Evolutionary conservation across 2,329 filamentous ascomycete genomes (phyloP).

Genomic region (Trichophyton schoenleinii): DNA sequence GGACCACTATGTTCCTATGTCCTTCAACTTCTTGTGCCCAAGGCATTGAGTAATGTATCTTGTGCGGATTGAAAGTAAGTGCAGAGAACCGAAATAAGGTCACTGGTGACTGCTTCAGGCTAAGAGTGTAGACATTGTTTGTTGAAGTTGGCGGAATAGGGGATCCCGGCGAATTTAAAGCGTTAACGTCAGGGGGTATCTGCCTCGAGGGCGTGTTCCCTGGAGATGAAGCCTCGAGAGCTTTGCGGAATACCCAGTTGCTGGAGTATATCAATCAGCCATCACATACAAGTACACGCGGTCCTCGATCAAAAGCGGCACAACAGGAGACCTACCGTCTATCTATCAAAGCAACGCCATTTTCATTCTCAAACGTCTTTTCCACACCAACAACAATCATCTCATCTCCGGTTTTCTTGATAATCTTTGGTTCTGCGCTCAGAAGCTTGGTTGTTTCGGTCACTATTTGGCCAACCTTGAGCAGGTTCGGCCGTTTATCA

Average conservation of each 20-base stretch:
- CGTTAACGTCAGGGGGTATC: conserved; percentile 5
- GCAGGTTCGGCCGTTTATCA: conserved; percentile 25
- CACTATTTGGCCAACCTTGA: conserved; percentile 45
- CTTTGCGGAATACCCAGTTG: conserved; percentile 37
- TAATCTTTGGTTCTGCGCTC: conserved; percentile 43
- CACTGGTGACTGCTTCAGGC: conserved; percentile 26
- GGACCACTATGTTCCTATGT: conserved; percentile 32
- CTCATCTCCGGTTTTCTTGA: conserved; percentile 41
- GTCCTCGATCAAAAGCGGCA: neutral
- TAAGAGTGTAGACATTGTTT: conserved; percentile 21
- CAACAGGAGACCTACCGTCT: conserved; percentile 29
- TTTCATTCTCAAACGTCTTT: conserved; percentile 44
- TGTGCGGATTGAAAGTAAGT: conserved; percentile 34
- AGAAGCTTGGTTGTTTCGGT: conserved; percentile 46
- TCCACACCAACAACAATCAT: conserved; percentile 55
- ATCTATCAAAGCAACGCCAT: conserved; percentile 44
- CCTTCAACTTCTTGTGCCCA: conserved; percentile 35
- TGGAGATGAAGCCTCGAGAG: conserved; percentile 18
- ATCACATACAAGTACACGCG: neutral
- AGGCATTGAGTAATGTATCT: conserved; percentile 34
- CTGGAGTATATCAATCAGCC: conserved; percentile 13
- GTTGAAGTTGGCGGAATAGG: conserved; percentile 14
- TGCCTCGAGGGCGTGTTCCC: conserved; percentile 1
- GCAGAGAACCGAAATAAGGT: conserved; percentile 35
- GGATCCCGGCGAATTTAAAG: conserved; percentile 6